These are phyloP conservation scores for Chrysosphaeria jannelii DNA, from an alignment of 2,329 filamentous ascomycete species.

Conservation along the genomic window DNA sequence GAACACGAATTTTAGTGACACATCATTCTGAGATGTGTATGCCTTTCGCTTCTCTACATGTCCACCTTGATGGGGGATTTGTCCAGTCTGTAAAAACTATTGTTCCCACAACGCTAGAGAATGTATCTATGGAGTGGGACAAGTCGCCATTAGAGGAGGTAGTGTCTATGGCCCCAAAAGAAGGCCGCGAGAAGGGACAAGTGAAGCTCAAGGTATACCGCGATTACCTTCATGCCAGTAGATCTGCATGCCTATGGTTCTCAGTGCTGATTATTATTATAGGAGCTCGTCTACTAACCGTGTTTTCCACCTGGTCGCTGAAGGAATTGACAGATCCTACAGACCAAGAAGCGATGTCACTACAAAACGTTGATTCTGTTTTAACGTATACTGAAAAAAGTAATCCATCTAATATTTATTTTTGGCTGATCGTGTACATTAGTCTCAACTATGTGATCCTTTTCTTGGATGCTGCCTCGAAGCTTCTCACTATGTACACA, in stretches of 20 bases:
- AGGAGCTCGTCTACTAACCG: slow-evolving; percentile 5
- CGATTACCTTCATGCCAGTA: slow-evolving; percentile 9
- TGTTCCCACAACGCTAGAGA: no score
- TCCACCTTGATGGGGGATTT: slow-evolving; percentile 7
- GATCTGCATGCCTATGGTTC: slow-evolving; percentile 7
- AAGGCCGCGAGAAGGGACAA: slow-evolving; percentile 8
- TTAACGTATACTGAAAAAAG: no score
- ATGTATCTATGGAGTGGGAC: slow-evolving; percentile 1
- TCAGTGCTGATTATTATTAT: slow-evolving; percentile 7
- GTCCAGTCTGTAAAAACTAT: slow-evolving; percentile 6
- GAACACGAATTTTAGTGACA: slow-evolving; percentile 33
- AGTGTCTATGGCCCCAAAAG: no score
- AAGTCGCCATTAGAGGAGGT: slow-evolving; percentile 4
- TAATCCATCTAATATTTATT: slow-evolving; percentile 5
- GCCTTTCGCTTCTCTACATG: slow-evolving; percentile 7
- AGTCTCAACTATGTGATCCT: slow-evolving; percentile 6
- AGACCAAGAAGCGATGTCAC: no score
- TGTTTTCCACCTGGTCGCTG: slow-evolving; percentile 9
- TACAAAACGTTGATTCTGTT: no score
- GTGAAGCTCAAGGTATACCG: slow-evolving; percentile 10
- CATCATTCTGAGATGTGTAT: slow-evolving; percentile 13
- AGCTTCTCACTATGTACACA: slow-evolving; percentile 7
- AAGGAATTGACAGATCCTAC: slow-evolving; percentile 10
- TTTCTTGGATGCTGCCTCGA: slow-evolving; percentile 5
- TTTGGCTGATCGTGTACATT: slow-evolving; percentile 8